A percentile compares a stretch with the other conserved stretches of the same genome.
These are phyloP conservation scores for Canavalia ensiformis DNA, from an alignment of 306 rosid genomes.

Conservation along the genomic window DNA sequence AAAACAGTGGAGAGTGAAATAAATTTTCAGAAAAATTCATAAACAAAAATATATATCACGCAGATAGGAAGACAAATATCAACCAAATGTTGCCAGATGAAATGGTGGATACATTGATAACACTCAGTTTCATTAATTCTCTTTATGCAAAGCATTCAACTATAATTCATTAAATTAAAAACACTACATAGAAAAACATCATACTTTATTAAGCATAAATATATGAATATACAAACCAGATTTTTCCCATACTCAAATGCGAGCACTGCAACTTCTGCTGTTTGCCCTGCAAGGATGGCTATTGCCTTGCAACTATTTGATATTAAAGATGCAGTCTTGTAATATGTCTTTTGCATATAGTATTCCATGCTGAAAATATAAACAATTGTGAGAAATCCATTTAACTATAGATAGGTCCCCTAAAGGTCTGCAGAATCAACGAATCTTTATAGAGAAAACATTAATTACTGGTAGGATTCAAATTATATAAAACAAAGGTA, in stretches of 20 bases:
- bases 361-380: constrained; percentile 89
- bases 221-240: constrained; percentile 75
- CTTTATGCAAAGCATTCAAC: constrained; percentile 34
- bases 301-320: constrained; percentile 97
- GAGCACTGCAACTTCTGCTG: constrained; percentile 82
- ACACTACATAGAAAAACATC: not conserved
- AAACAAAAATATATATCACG: constrained; percentile 15
- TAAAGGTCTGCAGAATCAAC: constrained; percentile 1
- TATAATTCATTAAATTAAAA: constrained; percentile 1
- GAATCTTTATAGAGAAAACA: not conserved
- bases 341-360: constrained; percentile 89
- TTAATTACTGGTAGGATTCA: not conserved
- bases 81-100: constrained; percentile 10
- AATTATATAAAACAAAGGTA: constrained; percentile 8
- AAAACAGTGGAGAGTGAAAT: constrained; percentile 37
- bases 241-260: constrained; percentile 94
- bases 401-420: constrained; percentile 17
- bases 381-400: constrained; percentile 37
- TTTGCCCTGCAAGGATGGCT: constrained; percentile 96
- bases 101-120: constrained; percentile 26
- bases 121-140: constrained; percentile 30
- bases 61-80: constrained; percentile 27
- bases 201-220: constrained; percentile 31
- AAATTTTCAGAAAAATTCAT: constrained; percentile 32
- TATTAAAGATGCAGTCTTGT: constrained; percentile 95